phyloP scores from a whole-genome alignment of 78 protist genomes.

The Isochrysis galbana region DNA sequence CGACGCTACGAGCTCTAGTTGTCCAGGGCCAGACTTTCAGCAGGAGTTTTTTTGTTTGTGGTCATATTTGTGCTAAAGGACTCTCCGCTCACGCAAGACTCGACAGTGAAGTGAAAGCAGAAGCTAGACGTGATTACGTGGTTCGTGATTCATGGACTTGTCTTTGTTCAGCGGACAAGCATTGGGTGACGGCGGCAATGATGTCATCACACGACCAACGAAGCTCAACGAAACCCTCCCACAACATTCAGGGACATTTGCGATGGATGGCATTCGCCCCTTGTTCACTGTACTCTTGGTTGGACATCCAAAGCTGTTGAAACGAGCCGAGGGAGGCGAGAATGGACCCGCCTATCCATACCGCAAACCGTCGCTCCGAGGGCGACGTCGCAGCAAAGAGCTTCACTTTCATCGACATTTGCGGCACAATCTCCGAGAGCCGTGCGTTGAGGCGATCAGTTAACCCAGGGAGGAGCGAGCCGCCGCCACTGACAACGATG shows the following conservation, averaged over 20 bases:
- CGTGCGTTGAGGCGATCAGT: constrained; percentile 32
- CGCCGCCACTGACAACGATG: constrained; percentile 72
- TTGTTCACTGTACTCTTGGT: constrained; percentile 75
- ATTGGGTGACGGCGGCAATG: too few relatives aligned
- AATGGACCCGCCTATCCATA: constrained; percentile 52
- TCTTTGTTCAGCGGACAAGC: too few relatives aligned
- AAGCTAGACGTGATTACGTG: too few relatives aligned
- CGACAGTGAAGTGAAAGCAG: too few relatives aligned
- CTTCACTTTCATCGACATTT: constrained; percentile 4
- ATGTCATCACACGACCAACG: too few relatives aligned
- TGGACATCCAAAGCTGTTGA: constrained; percentile 83
- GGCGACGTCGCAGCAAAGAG: constrained; percentile 31
- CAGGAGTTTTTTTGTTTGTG: too few relatives aligned
- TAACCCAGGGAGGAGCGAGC: constrained; percentile 60
- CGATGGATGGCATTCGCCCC: constrained; percentile 75
- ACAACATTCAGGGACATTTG: constrained; percentile 73
- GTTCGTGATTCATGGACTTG: too few relatives aligned
- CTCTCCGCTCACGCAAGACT: too few relatives aligned
- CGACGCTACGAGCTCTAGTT: too few relatives aligned
- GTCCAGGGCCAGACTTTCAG: too few relatives aligned
- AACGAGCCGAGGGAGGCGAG: constrained; percentile 83
- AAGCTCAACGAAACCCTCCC: too few relatives aligned
- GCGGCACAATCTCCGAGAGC: constrained; percentile 7
- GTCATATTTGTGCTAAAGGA: too few relatives aligned
- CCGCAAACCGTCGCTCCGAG: constrained; percentile 13